Evolutionary conservation across 768 basidiomycete genomes (phyloP).

Genomic region (Mycena leptocephala): DNA sequence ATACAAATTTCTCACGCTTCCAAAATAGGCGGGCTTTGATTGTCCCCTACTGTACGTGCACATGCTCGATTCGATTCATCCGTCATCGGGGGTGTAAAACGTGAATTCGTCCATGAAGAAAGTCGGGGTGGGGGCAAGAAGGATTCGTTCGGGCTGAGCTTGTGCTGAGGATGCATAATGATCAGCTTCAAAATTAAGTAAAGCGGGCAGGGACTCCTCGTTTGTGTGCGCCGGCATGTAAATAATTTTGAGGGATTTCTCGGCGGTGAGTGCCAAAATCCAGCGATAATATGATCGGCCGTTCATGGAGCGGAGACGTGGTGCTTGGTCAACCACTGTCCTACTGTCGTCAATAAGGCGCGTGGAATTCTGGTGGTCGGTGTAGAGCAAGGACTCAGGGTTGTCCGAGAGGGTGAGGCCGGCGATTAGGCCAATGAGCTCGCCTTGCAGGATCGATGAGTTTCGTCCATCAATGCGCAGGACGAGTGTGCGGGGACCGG

Average conservation of each 20-base stretch:
- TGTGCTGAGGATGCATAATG: slow-evolving; percentile 17
- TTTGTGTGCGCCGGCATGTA: background rate
- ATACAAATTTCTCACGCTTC: background rate
- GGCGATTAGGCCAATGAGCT: too few relatives aligned
- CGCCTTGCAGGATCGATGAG: too few relatives aligned
- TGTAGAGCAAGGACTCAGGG: too few relatives aligned
- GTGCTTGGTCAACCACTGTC: background rate
- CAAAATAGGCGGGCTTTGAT: background rate
- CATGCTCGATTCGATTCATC: slow-evolving; percentile 20
- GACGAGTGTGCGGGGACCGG: too few relatives aligned
- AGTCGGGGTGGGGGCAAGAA: too few relatives aligned
- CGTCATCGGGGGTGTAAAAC: background rate
- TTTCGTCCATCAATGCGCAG: too few relatives aligned
- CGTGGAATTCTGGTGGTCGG: too few relatives aligned
- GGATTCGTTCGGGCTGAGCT: rapidly evolving
- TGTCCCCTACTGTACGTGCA: background rate
- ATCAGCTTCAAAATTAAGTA: slow-evolving; percentile 12
- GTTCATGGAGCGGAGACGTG: background rate
- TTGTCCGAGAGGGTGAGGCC: too few relatives aligned
- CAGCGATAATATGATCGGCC: background rate
- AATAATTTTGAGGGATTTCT: background rate
- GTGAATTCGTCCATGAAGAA: background rate
- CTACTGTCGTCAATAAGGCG: background rate
- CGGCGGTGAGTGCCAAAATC: background rate
- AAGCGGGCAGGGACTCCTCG: background rate